phyloP scores from a whole-genome alignment of 106 monocot species.

The Iris macrosiphon region DNA sequence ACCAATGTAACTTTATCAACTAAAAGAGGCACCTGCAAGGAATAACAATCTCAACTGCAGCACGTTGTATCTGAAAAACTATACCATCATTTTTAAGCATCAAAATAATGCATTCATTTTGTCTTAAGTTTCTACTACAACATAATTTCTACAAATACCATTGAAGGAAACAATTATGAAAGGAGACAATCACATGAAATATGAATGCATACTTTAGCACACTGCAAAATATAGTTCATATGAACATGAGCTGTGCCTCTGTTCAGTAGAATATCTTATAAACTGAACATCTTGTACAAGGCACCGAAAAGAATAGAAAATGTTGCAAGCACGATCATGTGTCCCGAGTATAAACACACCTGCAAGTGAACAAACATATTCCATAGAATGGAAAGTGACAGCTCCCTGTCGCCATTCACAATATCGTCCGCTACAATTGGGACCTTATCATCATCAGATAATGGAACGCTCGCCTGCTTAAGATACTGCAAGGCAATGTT shows the following conservation, averaged over 20 bases:
- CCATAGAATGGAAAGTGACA: slow-evolving; percentile 46
- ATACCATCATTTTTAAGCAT: not conserved
- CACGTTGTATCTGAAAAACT: not conserved
- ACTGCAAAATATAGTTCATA: no score
- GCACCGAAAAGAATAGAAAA: not conserved
- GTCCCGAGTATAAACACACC: slow-evolving; percentile 13
- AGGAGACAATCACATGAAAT: no score
- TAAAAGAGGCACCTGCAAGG: slow-evolving; percentile 41
- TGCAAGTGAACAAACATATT: slow-evolving; percentile 55
- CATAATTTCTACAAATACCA: no score
- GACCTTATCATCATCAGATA: slow-evolving; percentile 44
- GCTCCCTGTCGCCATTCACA: slow-evolving; percentile 50
- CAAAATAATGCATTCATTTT: no score
- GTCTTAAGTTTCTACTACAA: no score
- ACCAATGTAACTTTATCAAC: slow-evolving; percentile 23
- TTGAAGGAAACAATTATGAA: no score
- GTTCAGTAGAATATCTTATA: no score
- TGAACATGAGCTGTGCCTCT: no score
- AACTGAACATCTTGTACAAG: no score
- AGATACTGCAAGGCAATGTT: slow-evolving; percentile 34
- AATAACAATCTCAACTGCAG: not conserved
- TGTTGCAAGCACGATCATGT: not conserved
- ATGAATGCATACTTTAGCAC: no score
- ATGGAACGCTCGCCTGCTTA: slow-evolving; percentile 31
- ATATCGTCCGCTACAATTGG: slow-evolving; percentile 38